phyloP scores from a whole-genome alignment of 495 filamentous ascomycete genomes.

The Penicillium lagena region DNA sequence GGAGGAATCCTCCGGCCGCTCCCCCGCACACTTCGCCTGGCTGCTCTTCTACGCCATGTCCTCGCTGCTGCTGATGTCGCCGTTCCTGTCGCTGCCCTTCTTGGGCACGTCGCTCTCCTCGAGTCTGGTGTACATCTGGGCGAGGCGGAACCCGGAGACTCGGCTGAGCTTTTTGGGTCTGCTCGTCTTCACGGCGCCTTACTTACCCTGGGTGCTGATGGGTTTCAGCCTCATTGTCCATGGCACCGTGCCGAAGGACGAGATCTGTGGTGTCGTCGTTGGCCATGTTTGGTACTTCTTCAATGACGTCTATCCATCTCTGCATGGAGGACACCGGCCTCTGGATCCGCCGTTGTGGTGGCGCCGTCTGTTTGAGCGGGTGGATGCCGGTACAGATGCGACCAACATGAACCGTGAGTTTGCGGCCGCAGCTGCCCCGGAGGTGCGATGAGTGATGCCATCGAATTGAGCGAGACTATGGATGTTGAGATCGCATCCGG shows the following conservation, averaged over 20 bases:
- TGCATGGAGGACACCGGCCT: constrained; percentile 78
- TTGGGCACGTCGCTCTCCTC: constrained; percentile 85
- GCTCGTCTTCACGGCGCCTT: constrained; percentile 87
- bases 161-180: constrained; percentile 85
- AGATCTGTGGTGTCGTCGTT: constrained; percentile 87
- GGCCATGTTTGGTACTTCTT: constrained; percentile 99
- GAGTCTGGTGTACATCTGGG: constrained; percentile 97
- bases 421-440: constrained; percentile 33
- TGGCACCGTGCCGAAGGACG: constrained; percentile 84
- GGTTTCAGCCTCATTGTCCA: constrained; percentile 81
- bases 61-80: constrained; percentile 72
- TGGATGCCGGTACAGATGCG: constrained; percentile 19
- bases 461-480: background rate
- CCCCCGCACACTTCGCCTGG: constrained; percentile 92
- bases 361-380: constrained; percentile 72
- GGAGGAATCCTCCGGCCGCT: constrained; percentile 86
- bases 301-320: constrained; percentile 87
- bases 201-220: constrained; percentile 95
- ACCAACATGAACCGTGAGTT: constrained; percentile 30
- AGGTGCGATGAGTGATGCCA: constrained; percentile 24
- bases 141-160: constrained; percentile 86
- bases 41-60: constrained; percentile 76
- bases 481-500: too few species aligned
- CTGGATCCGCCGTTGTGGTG: constrained; percentile 91
- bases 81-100: constrained; percentile 79